Evolutionary conservation across 192 early-diverging fungal species (phyloP).

Genomic region (Phlyctochytrium bullatum): DNA sequence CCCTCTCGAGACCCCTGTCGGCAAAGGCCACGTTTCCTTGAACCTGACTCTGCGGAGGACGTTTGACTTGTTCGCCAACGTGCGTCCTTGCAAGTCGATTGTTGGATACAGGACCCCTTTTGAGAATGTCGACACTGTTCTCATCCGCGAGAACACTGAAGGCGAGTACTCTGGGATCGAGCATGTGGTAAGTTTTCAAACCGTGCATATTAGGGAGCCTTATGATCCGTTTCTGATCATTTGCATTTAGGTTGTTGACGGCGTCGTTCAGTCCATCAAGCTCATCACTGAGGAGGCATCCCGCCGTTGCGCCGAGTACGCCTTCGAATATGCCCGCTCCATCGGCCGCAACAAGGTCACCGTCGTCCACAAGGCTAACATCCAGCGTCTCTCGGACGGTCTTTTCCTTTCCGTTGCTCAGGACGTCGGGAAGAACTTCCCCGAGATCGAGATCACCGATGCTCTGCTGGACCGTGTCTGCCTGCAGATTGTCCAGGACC

Average conservation of each 20-base stretch:
- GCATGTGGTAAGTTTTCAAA: slow-evolving; percentile 60
- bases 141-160: slow-evolving; percentile 99
- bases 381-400: slow-evolving; percentile 89
- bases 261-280: slow-evolving; percentile 99
- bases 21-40: slow-evolving; percentile 98
- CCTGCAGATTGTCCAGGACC: slow-evolving; percentile 93
- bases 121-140: slow-evolving; percentile 93
- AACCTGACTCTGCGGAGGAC: slow-evolving; percentile 68
- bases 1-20: slow-evolving; percentile 96
- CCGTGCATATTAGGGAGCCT: background rate
- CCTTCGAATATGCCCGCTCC: slow-evolving; percentile 88
- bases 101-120: slow-evolving; percentile 95
- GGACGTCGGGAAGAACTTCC: slow-evolving; percentile 89
- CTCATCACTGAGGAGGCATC: slow-evolving; percentile 96
- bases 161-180: slow-evolving; percentile 99
- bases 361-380: slow-evolving; percentile 95
- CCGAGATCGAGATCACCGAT: slow-evolving; percentile 88
- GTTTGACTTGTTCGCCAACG: slow-evolving; percentile 98
- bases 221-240: slow-evolving; percentile 9
- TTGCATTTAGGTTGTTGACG: slow-evolving; percentile 75
- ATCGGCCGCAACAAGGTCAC: slow-evolving; percentile 92
- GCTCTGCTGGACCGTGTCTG: slow-evolving; percentile 93
- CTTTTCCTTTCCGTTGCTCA: slow-evolving; percentile 92
- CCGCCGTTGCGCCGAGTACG: slow-evolving; percentile 87
- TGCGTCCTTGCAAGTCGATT: slow-evolving; percentile 97